Base-by-base conservation (phyloP, 257 asterid genomes). In the Plantago ovata region DNA sequence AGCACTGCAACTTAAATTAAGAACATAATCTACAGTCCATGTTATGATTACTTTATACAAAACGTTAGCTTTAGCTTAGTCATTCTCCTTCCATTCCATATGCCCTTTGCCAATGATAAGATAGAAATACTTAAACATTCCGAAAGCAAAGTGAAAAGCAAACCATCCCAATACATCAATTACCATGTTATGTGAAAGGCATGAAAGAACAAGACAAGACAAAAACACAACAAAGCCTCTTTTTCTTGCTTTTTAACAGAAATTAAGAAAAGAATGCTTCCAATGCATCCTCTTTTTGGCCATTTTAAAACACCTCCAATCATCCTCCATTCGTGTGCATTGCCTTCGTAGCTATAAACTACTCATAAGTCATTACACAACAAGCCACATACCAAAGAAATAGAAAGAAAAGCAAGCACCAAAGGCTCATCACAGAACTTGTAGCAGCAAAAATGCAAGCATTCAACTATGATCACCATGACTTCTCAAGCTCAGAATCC, bases 401-500 rank as follows among this genome's bases (percentile, higher is more conserved):
- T 8, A 36, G 12, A 53, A 15, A 36, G 9, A 36, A 38, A 74
- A 60, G 54, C 72, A 64, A 67, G 57, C 41, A 28, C 36, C 7
- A 28, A 28, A 28, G 2, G 7, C 36, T 28, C 36, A 3, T 9
- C 36, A 56, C 32, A 28, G 53, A 20, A 18, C 18, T 28, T 28
- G 36, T 39, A 3, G 23, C n/a, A 48, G 13, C 5, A 45, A 13
- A 61, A 50, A 84, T 84, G 94, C 76, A 69, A 56, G 46, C 80
- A 65, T 33, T 53, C 16, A 53, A 14, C 58, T 32, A 28, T 32
- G 64, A 72, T 59, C 74, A 28, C 0, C 36, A 51, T 53, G 76
- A 72, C 20, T 56, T 45, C 58, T 76, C 59, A 3, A 56, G 21
- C 64, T 63, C 83, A 15, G 60, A 61, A 53, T 45, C 67, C 4